A percentile compares a stretch with the other conserved stretches of the same genome.
These are phyloP conservation scores for Penicillium pancosmium DNA, from an alignment of 495 filamentous ascomycete genomes.

Conservation along the genomic window DNA sequence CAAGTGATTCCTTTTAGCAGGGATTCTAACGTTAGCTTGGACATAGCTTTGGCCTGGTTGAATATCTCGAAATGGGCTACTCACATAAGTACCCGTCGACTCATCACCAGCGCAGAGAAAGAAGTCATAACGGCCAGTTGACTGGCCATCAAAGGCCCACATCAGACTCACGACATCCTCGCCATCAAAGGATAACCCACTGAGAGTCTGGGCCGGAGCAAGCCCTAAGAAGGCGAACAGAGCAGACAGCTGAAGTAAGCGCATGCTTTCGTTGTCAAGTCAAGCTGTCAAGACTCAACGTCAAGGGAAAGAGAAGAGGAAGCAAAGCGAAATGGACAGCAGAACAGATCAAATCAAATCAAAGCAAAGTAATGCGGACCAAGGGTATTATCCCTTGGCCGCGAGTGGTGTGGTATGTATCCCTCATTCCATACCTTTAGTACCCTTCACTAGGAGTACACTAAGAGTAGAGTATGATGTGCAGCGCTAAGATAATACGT, in stretches of 20 bases:
- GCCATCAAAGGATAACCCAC: constrained; percentile 51
- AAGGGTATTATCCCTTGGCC: constrained; percentile 8
- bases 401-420: constrained; percentile 17
- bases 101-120: constrained; percentile 69
- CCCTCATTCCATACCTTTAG: constrained; percentile 16
- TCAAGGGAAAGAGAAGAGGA: constrained; percentile 7
- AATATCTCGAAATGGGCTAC: neutral
- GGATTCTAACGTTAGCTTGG: no score
- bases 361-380: neutral
- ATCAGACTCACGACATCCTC: constrained; percentile 49
- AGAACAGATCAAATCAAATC: neutral
- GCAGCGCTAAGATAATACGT: constrained; percentile 23
- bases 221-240: constrained; percentile 45
- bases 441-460: neutral
- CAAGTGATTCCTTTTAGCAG: constrained; percentile 43
- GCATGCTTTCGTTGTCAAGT: constrained; percentile 29
- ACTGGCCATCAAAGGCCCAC: constrained; percentile 28
- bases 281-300: constrained; percentile 4
- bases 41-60: neutral
- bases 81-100: constrained; percentile 43
- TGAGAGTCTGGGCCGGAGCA: constrained; percentile 58
- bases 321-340: constrained; percentile 7
- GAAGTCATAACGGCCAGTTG: constrained; percentile 60
- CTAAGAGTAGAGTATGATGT: constrained; percentile 9
- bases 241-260: constrained; percentile 34